Evolutionary conservation across 768 basidiomycete genomes (phyloP).

Genomic region (Mycena indigotica): DNA sequence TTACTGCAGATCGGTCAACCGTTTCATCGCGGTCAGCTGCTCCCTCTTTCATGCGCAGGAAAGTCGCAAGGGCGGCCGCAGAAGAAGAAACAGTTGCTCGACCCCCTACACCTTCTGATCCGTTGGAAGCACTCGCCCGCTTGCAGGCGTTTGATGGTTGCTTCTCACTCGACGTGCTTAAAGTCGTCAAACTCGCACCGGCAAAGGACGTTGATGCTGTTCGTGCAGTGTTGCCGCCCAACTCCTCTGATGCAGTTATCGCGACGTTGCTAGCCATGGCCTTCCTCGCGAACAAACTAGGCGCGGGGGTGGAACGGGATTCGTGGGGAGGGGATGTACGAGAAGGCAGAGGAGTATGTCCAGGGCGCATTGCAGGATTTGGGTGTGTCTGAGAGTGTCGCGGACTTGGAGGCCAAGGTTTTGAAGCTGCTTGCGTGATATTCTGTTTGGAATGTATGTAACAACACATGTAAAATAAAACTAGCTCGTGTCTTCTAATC

Average conservation of each 20-base stretch:
- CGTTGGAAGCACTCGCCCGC: conserved; percentile 20
- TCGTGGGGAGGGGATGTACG: conserved; percentile 20
- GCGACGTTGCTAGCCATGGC: conserved; percentile 18
- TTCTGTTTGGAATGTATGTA: neutral
- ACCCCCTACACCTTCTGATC: neutral
- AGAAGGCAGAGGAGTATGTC: conserved; percentile 17
- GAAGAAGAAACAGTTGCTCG: neutral
- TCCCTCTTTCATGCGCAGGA: neutral
- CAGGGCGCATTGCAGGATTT: conserved; percentile 3
- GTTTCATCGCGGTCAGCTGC: neutral
- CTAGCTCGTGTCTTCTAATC: too few relatives aligned
- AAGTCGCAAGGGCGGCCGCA: neutral
- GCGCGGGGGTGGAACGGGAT: conserved; percentile 6
- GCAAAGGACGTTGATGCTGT: neutral
- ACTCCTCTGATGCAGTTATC: conserved; percentile 9
- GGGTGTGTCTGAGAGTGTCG: neutral
- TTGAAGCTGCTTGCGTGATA: neutral
- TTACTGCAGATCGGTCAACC: too few relatives aligned
- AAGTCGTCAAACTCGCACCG: conserved; percentile 3
- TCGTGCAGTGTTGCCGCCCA: neutral
- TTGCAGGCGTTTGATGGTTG: conserved; percentile 22
- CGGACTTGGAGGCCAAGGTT: neutral
- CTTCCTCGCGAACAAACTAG: conserved; percentile 13
- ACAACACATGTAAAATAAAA: neutral
- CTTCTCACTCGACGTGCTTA: conserved; percentile 17